These are phyloP conservation scores for Artemisia tridentata DNA, from an alignment of 129 eudicot genomes.

Conservation along the genomic window DNA sequence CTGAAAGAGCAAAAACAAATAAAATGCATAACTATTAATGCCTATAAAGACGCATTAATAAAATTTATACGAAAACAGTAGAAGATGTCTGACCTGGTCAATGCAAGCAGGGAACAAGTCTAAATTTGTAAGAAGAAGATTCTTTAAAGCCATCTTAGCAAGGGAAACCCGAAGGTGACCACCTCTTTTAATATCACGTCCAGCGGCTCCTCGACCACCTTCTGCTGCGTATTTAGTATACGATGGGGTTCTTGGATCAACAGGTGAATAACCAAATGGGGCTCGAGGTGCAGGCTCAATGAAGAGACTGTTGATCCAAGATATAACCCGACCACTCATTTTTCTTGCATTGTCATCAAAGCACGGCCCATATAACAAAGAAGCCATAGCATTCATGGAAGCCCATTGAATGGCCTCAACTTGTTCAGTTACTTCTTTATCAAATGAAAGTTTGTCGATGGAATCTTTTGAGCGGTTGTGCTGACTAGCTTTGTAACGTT, in stretches of 20 bases:
- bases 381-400: conserved; percentile 99
- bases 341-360: conserved; percentile 98
- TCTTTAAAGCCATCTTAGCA: conserved; percentile 93
- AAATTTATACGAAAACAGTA: not conserved
- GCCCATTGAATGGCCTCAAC: conserved; percentile 99
- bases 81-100: conserved; percentile 72
- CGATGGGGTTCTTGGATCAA: conserved; percentile 99
- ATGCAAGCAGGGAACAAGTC: conserved; percentile 99
- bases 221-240: conserved; percentile 75
- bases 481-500: conserved; percentile 86
- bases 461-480: conserved; percentile 94
- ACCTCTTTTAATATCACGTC: conserved; percentile 89
- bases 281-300: conserved; percentile 96
- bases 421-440: conserved; percentile 87
- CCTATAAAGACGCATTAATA: not conserved
- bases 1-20: conserved; percentile 37
- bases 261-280: conserved; percentile 95
- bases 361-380: conserved; percentile 93
- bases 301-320: conserved; percentile 95
- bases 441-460: conserved; percentile 82
- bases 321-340: conserved; percentile 97
- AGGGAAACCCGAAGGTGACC: conserved; percentile 91
- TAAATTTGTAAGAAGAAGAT: conserved; percentile 92
- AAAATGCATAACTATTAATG: not conserved
- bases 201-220: conserved; percentile 73